A percentile compares a stretch with the other conserved stretches of the same genome.
phyloP scores from a whole-genome alignment of 352 stramenopile genomes.

The Thraustochytrium striatum region DNA sequence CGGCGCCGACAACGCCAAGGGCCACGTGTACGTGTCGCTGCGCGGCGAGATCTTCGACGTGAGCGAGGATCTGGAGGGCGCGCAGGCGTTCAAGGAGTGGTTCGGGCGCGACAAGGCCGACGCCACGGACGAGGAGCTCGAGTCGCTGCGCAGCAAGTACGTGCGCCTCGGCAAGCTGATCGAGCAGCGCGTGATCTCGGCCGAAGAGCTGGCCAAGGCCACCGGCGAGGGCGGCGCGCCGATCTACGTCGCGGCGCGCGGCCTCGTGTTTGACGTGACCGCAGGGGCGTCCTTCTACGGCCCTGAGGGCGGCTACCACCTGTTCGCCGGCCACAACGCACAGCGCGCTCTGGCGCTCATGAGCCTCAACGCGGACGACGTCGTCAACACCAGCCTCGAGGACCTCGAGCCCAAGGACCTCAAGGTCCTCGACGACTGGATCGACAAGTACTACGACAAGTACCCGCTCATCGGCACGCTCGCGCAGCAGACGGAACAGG shows the following conservation, averaged over 20 bases:
- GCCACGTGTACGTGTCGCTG: constrained; percentile 72
- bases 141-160: constrained; percentile 15
- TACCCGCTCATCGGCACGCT: constrained; percentile 77
- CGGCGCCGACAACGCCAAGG: constrained; percentile 66
- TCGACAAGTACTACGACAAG: constrained; percentile 74
- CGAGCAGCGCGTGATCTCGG: constrained; percentile 67
- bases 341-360: constrained; percentile 74
- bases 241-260: constrained; percentile 76
- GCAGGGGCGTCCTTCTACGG: constrained; percentile 72
- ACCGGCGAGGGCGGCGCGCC: constrained; percentile 68
- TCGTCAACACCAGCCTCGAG: constrained; percentile 71
- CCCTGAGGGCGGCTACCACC: constrained; percentile 72
- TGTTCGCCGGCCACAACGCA: constrained; percentile 74
- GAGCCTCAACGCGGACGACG: constrained; percentile 69
- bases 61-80: constrained; percentile 57
- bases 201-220: constrained; percentile 70
- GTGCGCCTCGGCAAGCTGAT: constrained; percentile 16
- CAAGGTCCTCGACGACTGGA: constrained; percentile 74
- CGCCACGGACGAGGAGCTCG: constrained; percentile 9
- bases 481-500: neutral
- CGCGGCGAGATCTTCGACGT: constrained; percentile 80
- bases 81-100: neutral
- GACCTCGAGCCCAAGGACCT: constrained; percentile 69
- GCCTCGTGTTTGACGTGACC: constrained; percentile 78
- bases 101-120: constrained; percentile 38